Evolutionary conservation across 306 rosid genomes (phyloP), one percentile per base, ranked within the genome.

Genomic region (Quercus gilva): DNA sequence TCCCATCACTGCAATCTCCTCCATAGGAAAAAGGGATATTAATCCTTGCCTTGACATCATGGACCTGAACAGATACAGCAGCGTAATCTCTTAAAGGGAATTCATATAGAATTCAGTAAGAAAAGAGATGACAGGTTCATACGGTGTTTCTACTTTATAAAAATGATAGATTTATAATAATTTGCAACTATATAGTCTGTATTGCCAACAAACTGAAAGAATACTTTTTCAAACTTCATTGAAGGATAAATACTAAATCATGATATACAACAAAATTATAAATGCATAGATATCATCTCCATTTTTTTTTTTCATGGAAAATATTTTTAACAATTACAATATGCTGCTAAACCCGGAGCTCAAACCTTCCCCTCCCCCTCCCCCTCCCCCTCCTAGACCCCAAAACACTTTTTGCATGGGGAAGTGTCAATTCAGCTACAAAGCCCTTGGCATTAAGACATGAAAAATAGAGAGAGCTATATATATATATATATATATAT

Each of bases 1-100:
- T 55, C 99, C 97, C 99, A 95, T 92, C 69, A 95, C 94, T 0
- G 99, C 85, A 69, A 92, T 91, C 82, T 91, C 96, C 80, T 95
- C 98, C 70, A 95, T 84, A 14, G 88, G 97, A 87, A 91, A 92
- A 79, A 87, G 76, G 59, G 97, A 86, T 43, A 82, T 82, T 79
- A 95, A 78, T 21, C 97, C 98, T 80, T 95, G 90, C 79, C 79
- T 80, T 67, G 81, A 79, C 97, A 92, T 95, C 92, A 78, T 86
- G 81, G 78, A 55, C 82, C 99, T 95, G 92, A 84, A 88, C 29
- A 81, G 5, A 86, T 18, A 71, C 28, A 55, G 18, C 23, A 76
- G 56, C 33, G 10, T 25, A 68, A 57, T 4, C 35, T 19, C 26
- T n/a, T 9, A 2, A 2, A 8, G 3, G 52, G 25, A 67, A 67